Conservation (phyloP, 2,329 filamentous ascomycete species). For the Stachybotrys chlorohalonatus region DNA sequence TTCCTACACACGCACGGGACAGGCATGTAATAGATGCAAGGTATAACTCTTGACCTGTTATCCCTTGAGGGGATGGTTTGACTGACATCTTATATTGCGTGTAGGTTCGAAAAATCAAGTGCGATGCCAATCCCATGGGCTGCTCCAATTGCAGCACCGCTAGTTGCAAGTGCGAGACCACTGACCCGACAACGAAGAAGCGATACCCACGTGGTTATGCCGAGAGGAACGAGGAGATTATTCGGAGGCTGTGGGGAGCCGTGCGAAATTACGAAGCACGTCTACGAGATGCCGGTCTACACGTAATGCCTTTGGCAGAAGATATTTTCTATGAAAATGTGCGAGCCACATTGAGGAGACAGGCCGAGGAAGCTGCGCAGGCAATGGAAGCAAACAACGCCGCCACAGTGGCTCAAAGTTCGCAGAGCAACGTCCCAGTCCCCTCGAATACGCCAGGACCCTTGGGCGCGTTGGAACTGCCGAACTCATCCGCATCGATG, state of each 20-base stretch:
- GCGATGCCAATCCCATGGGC: conserved; percentile 70
- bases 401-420: too few species aligned
- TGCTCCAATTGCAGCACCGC: conserved; percentile 76
- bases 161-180: conserved; percentile 71
- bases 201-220: background rate
- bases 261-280: background rate
- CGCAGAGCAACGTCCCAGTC: too few species aligned
- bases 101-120: conserved; percentile 77
- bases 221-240: background rate
- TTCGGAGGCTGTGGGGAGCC: background rate
- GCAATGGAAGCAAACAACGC: too few species aligned
- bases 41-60: conserved; percentile 30
- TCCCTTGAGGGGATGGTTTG: background rate
- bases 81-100: background rate
- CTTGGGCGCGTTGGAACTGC: too few species aligned
- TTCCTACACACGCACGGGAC: conserved; percentile 58
- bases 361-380: too few species aligned
- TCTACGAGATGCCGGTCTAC: background rate
- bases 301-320: background rate
- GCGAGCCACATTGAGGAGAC: too few species aligned
- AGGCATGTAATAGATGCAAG: conserved; percentile 86
- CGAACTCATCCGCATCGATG: too few species aligned
- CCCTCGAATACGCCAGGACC: too few species aligned
- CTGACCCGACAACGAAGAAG: conserved; percentile 41
- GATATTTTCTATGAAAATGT: too few species aligned